Evolutionary conservation across 2,329 filamentous ascomycete genomes (phyloP).

Genomic region (Aspergillus sp.): DNA sequence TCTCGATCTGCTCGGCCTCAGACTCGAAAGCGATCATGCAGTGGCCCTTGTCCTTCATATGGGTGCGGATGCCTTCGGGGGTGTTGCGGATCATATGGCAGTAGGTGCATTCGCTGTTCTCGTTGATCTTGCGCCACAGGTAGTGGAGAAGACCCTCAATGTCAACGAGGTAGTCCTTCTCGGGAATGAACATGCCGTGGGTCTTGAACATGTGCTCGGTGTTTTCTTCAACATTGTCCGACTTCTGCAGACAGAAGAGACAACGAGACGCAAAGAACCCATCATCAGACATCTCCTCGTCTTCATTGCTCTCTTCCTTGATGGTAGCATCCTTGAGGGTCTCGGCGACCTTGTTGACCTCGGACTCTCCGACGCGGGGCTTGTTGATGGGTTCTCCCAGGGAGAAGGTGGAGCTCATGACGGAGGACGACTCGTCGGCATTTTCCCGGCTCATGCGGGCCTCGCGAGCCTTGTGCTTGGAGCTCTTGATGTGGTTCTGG

Average conservation of each 20-base stretch:
- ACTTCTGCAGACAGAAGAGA: conserved; percentile 89
- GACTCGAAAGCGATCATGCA: conserved; percentile 93
- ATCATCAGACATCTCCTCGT: conserved; percentile 42
- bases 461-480: conserved; percentile 78
- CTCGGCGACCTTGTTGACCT: conserved; percentile 76
- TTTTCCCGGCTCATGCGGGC: conserved; percentile 51
- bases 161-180: conserved; percentile 79
- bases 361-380: conserved; percentile 66
- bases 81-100: conserved; percentile 83
- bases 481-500: conserved; percentile 85
- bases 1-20: conserved; percentile 86
- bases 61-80: conserved; percentile 80
- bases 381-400: conserved; percentile 72
- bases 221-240: conserved; percentile 73
- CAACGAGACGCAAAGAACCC: conserved; percentile 61
- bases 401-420: conserved; percentile 89
- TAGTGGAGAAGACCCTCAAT: conserved; percentile 77
- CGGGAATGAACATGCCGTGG: conserved; percentile 95
- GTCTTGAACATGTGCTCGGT: conserved; percentile 85
- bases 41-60: conserved; percentile 96
- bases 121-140: conserved; percentile 76
- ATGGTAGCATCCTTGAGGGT: conserved; percentile 68
- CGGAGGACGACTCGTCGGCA: conserved; percentile 71
- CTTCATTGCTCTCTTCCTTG: conserved; percentile 50
- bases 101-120: conserved; percentile 80